phyloP scores from a whole-genome alignment of 1,284 basidiomycete genomes.

The Singerocomus rubriflavus region DNA sequence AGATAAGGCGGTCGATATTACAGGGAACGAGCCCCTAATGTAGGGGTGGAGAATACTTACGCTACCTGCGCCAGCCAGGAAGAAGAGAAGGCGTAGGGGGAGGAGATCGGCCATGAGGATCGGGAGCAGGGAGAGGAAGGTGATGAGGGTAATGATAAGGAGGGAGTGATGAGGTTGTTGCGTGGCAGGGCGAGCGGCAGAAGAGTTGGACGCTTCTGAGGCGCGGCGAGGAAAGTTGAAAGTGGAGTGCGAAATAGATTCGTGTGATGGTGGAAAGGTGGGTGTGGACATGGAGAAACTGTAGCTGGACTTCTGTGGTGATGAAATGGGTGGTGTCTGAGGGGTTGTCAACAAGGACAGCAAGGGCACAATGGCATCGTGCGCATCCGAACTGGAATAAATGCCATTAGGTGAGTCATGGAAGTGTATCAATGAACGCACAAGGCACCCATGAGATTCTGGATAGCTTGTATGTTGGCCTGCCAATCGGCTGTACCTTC shows the following conservation, averaged over 20 bases:
- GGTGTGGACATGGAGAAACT: background rate
- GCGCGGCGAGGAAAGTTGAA: background rate
- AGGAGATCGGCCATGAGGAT: constrained; percentile 49
- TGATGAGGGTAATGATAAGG: constrained; percentile 41
- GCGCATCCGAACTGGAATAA: constrained; percentile 31
- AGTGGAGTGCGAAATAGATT: background rate
- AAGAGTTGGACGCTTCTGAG: background rate
- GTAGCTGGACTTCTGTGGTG: background rate
- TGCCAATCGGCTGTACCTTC: constrained; percentile 70
- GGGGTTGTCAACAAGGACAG: constrained; percentile 38
- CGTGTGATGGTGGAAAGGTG: background rate
- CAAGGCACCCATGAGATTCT: constrained; percentile 78
- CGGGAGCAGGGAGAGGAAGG: constrained; percentile 48
- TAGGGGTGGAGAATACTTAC: constrained; percentile 31
- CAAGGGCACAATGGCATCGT: constrained; percentile 37
- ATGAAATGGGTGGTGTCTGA: background rate
- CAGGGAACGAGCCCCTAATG: constrained; percentile 3
- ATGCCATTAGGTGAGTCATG: background rate
- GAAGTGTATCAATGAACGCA: constrained; percentile 35
- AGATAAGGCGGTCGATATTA: constrained; percentile 2
- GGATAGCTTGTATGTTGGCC: constrained; percentile 73
- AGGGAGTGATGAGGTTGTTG: constrained; percentile 35
- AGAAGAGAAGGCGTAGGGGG: constrained; percentile 57
- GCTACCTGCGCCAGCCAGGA: constrained; percentile 53
- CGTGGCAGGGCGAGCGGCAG: background rate